Percentiles rank a stretch among this genome's conserved stretches.
These are phyloP conservation scores for Termitomyces sp. DNA, from an alignment of 1,284 basidiomycete genomes.

Conservation along the genomic window DNA sequence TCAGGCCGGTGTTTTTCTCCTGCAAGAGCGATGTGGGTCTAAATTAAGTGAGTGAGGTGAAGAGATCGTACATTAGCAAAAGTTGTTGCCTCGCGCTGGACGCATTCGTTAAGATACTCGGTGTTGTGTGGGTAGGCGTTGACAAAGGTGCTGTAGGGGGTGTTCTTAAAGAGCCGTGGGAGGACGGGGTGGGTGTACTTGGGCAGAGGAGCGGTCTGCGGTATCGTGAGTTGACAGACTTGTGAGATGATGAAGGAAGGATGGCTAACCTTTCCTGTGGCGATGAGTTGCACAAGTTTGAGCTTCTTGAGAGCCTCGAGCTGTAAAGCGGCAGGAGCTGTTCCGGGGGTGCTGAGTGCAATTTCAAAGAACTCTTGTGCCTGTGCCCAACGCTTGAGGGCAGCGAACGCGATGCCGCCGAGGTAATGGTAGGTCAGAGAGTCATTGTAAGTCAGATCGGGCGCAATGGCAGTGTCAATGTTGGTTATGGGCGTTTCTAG, in stretches of 20 bases:
- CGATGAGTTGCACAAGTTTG: constrained; percentile 68
- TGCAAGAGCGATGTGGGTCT: constrained; percentile 24
- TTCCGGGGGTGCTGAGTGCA: constrained; percentile 67
- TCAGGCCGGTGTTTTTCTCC: constrained; percentile 71
- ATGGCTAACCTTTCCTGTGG: constrained; percentile 56
- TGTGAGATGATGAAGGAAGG: too few relatives aligned
- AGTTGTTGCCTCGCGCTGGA: constrained; percentile 47
- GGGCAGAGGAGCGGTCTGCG: constrained; percentile 51
- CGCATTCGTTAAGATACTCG: constrained; percentile 36
- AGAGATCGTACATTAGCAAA: constrained; percentile 43
- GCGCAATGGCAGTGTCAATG: constrained; percentile 44
- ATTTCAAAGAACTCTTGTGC: constrained; percentile 76
- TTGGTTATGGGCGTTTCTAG: constrained; percentile 55
- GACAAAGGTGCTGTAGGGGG: constrained; percentile 57
- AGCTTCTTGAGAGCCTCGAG: constrained; percentile 84
- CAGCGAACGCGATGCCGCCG: constrained; percentile 59
- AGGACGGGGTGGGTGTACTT: constrained; percentile 63
- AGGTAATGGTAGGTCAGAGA: constrained; percentile 75
- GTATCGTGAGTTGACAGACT: too few relatives aligned
- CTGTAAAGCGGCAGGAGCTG: constrained; percentile 65
- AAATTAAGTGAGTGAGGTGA: constrained; percentile 11
- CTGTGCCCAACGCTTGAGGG: constrained; percentile 55
- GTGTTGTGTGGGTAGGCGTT: constrained; percentile 57
- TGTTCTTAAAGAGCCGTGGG: constrained; percentile 53
- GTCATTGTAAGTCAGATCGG: constrained; percentile 65